These are phyloP conservation scores for Lepiota venenata DNA, from an alignment of 768 basidiomycete genomes.

Conservation along the genomic window DNA sequence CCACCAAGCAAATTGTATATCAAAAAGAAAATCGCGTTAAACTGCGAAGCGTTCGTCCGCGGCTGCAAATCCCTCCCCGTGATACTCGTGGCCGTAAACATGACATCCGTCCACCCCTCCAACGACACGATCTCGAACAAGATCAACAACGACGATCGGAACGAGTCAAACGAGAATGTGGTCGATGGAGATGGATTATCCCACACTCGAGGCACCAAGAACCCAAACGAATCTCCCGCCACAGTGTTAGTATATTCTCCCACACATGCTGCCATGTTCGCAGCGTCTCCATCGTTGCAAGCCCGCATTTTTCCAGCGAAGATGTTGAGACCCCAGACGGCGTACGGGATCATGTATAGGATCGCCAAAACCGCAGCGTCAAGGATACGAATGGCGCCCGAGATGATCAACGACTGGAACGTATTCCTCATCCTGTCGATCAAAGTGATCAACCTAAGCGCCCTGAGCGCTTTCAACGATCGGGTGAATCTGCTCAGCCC, in stretches of 20 bases:
- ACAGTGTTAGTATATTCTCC: slow-evolving; percentile 71
- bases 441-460: slow-evolving; percentile 86
- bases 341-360: slow-evolving; percentile 89
- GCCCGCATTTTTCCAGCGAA: slow-evolving; percentile 80
- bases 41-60: slow-evolving; percentile 64
- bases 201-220: slow-evolving; percentile 85
- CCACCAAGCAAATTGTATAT: slow-evolving; percentile 90
- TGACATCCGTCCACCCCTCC: slow-evolving; percentile 97
- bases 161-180: slow-evolving; percentile 86
- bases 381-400: slow-evolving; percentile 79
- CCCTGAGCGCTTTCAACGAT: slow-evolving; percentile 83
- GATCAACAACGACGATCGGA: slow-evolving; percentile 80
- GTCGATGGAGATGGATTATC: slow-evolving; percentile 80
- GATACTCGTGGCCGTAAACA: slow-evolving; percentile 77
- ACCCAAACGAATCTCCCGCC: slow-evolving; percentile 60
- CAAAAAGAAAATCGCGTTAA: slow-evolving; percentile 88
- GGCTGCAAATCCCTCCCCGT: slow-evolving; percentile 70
- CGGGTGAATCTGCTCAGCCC: slow-evolving; percentile 81
- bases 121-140: slow-evolving; percentile 95
- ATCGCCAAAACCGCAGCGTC: slow-evolving; percentile 89
- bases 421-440: slow-evolving; percentile 84
- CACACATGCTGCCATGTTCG: slow-evolving; percentile 62
- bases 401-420: slow-evolving; percentile 83
- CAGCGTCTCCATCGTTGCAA: slow-evolving; percentile 70
- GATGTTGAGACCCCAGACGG: slow-evolving; percentile 92